Evolutionary conservation across 495 filamentous ascomycete genomes (phyloP).

Genomic region (Astrothelium subdiscretum): DNA sequence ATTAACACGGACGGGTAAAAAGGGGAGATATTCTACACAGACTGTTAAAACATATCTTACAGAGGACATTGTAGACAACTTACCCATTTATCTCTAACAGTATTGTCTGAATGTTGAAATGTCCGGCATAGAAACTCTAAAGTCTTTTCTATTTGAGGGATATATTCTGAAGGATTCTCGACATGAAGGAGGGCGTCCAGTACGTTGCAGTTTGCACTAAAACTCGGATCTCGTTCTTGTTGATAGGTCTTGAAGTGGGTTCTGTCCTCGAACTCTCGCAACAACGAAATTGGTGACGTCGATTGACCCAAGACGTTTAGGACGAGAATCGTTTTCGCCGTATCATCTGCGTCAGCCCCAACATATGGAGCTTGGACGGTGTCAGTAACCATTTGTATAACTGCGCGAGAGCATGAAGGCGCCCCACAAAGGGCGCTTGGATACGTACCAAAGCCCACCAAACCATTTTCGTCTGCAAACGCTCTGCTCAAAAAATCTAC

Average conservation of each 20-base stretch:
- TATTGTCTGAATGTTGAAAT: background rate
- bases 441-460: conserved; percentile 5
- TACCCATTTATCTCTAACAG: conserved; percentile 4
- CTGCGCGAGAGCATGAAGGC: conserved; percentile 14
- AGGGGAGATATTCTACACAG: conserved; percentile 5
- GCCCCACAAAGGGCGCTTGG: conserved; percentile 6
- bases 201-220: conserved; percentile 37
- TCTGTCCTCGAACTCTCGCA: conserved; percentile 27
- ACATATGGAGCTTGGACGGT: conserved; percentile 8
- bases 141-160: conserved; percentile 4
- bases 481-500: background rate
- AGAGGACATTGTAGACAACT: background rate
- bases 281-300: conserved; percentile 12
- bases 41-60: background rate
- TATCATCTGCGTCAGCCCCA: conserved; percentile 38
- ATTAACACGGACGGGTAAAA: conserved; percentile 6
- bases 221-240: conserved; percentile 29
- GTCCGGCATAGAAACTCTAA: background rate
- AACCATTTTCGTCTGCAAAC: background rate
- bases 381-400: background rate
- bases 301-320: conserved; percentile 23
- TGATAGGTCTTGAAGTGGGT: conserved; percentile 33
- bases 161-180: background rate
- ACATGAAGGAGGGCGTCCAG: conserved; percentile 23
- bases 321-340: conserved; percentile 31